Percentiles rank a stretch among this genome's conserved stretches.
Conservation (phyloP, 192 early-diverging fungal genomes). For the Neocallimastix lanati region DNA sequence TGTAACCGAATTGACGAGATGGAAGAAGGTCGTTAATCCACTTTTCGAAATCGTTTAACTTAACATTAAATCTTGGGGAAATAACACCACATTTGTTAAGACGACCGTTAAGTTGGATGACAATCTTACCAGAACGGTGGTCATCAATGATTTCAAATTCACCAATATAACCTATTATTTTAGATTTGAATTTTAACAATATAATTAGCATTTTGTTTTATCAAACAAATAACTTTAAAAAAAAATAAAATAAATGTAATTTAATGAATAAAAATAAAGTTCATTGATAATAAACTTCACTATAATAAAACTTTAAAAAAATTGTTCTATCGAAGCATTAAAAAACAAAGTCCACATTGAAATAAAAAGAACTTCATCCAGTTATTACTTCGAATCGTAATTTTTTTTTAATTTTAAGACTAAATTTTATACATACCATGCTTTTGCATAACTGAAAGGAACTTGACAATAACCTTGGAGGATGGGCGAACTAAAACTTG, state of each 20-base stretch:
- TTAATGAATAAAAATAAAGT: constrained; percentile 2
- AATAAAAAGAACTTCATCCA: constrained; percentile 30
- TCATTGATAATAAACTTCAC: neutral
- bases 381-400: constrained; percentile 48
- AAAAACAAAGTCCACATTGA: constrained; percentile 43
- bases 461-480: constrained; percentile 97
- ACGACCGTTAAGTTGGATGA: constrained; percentile 94
- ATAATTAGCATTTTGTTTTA: no score
- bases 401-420: neutral
- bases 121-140: constrained; percentile 93
- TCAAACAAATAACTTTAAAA: no score
- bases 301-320: constrained; percentile 17
- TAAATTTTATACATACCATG: constrained; percentile 47
- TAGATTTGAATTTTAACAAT: no score
- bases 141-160: constrained; percentile 98
- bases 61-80: constrained; percentile 95
- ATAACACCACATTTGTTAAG: constrained; percentile 99
- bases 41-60: constrained; percentile 84
- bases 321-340: constrained; percentile 50
- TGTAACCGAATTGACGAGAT: constrained; percentile 95
- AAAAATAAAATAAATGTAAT: constrained; percentile 1
- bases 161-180: constrained; percentile 76
- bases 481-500: constrained; percentile 92
- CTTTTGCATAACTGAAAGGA: constrained; percentile 97
- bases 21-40: constrained; percentile 93